phyloP scores from a whole-genome alignment of 768 basidiomycete genomes.

The Clathrus columnatus region DNA sequence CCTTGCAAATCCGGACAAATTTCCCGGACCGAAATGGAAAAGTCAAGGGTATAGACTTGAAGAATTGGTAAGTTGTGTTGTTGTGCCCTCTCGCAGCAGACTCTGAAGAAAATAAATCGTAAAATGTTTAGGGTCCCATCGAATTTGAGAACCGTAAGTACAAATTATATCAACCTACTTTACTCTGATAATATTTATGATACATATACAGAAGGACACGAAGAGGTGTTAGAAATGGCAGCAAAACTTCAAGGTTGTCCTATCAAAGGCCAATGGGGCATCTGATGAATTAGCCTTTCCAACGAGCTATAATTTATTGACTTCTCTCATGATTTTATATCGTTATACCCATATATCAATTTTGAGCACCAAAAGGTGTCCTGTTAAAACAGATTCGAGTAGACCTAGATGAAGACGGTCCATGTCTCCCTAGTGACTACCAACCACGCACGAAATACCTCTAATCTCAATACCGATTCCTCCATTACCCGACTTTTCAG shows the following conservation, averaged over 20 bases:
- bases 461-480: conserved; percentile 50
- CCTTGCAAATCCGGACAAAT: neutral
- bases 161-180: neutral
- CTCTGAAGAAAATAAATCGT: neutral
- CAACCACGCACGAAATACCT: conserved; percentile 60
- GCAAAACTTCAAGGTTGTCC: neutral
- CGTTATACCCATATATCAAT: no score
- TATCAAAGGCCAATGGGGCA: neutral
- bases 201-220: neutral
- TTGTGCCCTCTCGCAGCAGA: neutral
- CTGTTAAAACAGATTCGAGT: no score
- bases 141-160: neutral
- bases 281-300: no score
- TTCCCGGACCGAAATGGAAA: neutral
- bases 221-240: neutral
- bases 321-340: no score
- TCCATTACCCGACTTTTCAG: conserved; percentile 50
- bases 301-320: no score
- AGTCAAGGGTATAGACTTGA: neutral
- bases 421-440: conserved; percentile 33
- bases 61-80: neutral
- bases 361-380: no score
- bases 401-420: conserved; percentile 29
- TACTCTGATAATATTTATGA: neutral
- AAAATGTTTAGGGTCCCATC: neutral